Conservation (phyloP, 495 filamentous ascomycete genomes). For the Tricharina praecox region DNA sequence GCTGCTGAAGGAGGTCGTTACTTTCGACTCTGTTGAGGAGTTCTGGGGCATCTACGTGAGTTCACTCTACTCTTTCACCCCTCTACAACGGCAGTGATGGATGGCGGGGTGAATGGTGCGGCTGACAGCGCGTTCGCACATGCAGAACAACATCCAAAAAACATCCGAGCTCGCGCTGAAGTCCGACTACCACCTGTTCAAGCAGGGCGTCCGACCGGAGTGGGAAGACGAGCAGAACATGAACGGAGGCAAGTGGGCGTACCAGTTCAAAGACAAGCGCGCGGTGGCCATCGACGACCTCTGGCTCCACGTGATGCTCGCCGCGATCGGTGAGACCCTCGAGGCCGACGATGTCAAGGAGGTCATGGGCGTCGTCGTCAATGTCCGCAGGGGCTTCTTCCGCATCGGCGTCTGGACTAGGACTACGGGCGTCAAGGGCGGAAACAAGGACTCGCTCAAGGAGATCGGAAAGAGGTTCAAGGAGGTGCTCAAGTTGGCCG, state of each 20-base stretch:
- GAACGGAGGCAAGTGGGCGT: slow-evolving; percentile 97
- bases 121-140: neutral
- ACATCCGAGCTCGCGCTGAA: slow-evolving; percentile 90
- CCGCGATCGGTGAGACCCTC: slow-evolving; percentile 93
- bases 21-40: slow-evolving; percentile 94
- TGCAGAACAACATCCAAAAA: slow-evolving; percentile 92
- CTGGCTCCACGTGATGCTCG: slow-evolving; percentile 92
- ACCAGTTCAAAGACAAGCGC: slow-evolving; percentile 90
- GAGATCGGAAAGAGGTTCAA: slow-evolving; percentile 80
- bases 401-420: slow-evolving; percentile 52
- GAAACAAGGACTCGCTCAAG: slow-evolving; percentile 52
- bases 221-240: slow-evolving; percentile 98
- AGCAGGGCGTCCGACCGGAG: slow-evolving; percentile 86
- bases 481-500: slow-evolving; percentile 60
- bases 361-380: slow-evolving; percentile 98
- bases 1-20: slow-evolving; percentile 92
- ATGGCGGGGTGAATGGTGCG: too few relatives aligned
- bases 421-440: slow-evolving; percentile 13
- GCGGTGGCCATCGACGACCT: slow-evolving; percentile 78
- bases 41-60: slow-evolving; percentile 99
- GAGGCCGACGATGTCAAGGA: slow-evolving; percentile 88
- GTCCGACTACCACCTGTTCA: slow-evolving; percentile 99
- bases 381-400: slow-evolving; percentile 95
- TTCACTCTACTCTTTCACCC: slow-evolving; percentile 10
- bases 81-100: neutral